phyloP scores from a whole-genome alignment of 169 alveolate genomes.

The Perkinsus marinus region DNA sequence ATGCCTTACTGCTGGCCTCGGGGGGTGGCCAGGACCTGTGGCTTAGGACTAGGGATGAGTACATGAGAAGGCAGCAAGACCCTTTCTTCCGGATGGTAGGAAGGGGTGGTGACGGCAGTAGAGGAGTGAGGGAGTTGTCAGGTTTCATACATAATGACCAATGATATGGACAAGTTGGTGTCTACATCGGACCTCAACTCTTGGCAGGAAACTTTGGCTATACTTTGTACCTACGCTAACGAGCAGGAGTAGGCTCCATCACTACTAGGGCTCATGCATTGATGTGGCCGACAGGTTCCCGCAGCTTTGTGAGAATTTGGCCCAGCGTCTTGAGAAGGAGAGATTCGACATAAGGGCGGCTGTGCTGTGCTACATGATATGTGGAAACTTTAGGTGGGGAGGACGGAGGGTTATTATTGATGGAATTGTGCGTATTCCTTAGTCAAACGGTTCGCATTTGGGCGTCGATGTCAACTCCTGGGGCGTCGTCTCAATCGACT shows the following conservation, averaged over 20 bases:
- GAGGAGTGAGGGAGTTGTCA: not conserved
- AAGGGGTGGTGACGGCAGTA: not conserved
- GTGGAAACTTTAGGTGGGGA: not conserved
- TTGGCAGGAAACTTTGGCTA: slow-evolving; percentile 27
- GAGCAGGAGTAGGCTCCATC: not conserved
- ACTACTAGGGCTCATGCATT: not conserved
- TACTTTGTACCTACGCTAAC: slow-evolving; percentile 10
- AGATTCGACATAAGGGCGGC: slow-evolving; percentile 8
- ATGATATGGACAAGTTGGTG: slow-evolving; percentile 24
- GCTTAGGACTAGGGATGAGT: slow-evolving; percentile 33
- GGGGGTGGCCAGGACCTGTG: slow-evolving; percentile 31
- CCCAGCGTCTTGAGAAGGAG: slow-evolving; percentile 21
- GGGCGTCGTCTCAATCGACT: slow-evolving; percentile 9
- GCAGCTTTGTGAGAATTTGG: slow-evolving; percentile 13
- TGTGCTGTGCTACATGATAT: not conserved
- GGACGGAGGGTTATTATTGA: not conserved
- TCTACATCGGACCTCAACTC: slow-evolving; percentile 18
- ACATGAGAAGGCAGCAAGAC: slow-evolving; percentile 16
- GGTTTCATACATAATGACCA: slow-evolving; percentile 12
- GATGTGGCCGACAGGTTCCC: not conserved
- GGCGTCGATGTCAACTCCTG: not conserved
- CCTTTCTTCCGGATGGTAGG: slow-evolving; percentile 12
- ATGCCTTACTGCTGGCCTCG: slow-evolving; percentile 35
- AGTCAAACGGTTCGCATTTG: not conserved
- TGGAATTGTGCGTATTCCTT: not conserved